Percentiles rank a stretch among this genome's conserved stretches.
Evolutionary conservation across 2,329 filamentous ascomycete species (phyloP).

Genomic region (Apiospora arundinis): DNA sequence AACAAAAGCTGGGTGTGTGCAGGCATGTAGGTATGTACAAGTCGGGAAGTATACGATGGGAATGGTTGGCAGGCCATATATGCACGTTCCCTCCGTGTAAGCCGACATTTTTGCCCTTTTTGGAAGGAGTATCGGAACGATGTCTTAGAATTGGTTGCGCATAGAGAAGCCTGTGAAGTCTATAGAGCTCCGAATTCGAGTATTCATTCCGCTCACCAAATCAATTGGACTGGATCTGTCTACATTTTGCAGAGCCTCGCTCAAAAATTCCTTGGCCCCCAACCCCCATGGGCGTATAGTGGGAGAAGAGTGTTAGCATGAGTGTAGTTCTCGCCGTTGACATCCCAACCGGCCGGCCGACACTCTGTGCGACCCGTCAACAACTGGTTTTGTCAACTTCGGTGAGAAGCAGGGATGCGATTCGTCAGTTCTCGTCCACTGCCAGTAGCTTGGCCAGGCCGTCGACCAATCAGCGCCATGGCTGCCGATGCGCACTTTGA

Average conservation of each 20-base stretch:
- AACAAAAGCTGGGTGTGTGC: not conserved
- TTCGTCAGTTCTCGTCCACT: conserved; percentile 19
- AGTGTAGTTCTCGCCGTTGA: not conserved
- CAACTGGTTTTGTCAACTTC: conserved; percentile 13
- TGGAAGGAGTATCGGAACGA: conserved; percentile 18
- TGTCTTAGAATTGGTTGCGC: conserved; percentile 19
- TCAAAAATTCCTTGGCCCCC: not conserved
- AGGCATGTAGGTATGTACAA: conserved; percentile 11
- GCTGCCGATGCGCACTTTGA: conserved; percentile 16
- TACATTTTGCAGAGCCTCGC: not conserved
- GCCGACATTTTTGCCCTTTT: conserved; percentile 19
- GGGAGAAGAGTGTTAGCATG: not conserved
- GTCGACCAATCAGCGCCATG: conserved; percentile 19
- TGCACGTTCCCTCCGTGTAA: conserved; percentile 22
- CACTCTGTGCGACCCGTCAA: conserved; percentile 18
- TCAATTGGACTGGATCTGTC: conserved; percentile 7
- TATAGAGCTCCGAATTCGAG: conserved; percentile 4
- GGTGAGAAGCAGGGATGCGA: conserved; percentile 22
- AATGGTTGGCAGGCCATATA: conserved; percentile 18
- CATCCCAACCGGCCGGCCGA: conserved; percentile 17
- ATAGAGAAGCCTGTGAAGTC: conserved; percentile 1
- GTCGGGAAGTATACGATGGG: conserved; percentile 12
- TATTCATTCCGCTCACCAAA: conserved; percentile 1
- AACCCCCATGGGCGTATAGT: not conserved
- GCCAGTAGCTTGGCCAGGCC: conserved; percentile 4